Percentiles rank a stretch among this genome's conserved stretches.
Evolutionary conservation across 2,329 filamentous ascomycete species (phyloP).

Genomic region (Trichoderma polysporum): DNA sequence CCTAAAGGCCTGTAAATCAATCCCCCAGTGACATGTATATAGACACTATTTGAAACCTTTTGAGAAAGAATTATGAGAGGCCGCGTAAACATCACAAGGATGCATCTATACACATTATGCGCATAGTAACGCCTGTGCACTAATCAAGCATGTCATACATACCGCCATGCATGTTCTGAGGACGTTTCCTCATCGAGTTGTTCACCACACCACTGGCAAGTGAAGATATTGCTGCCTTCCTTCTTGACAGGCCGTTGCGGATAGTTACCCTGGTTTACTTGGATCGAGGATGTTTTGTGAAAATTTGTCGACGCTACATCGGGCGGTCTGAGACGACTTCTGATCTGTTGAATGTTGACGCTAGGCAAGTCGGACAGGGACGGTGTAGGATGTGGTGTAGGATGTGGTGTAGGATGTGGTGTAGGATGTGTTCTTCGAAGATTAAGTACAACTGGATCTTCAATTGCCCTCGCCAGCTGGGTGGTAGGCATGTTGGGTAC

Average conservation of each 20-base stretch:
- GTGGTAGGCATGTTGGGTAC: not conserved
- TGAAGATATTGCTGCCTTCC: not conserved
- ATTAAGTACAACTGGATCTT: not conserved
- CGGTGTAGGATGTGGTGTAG: no score
- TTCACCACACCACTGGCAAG: conserved; percentile 4
- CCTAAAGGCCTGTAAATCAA: not conserved
- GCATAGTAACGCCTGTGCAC: no score
- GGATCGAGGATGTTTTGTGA: conserved; percentile 11
- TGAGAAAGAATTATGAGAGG: no score
- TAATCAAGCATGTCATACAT: not conserved
- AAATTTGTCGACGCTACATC: not conserved
- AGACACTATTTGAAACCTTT: not conserved
- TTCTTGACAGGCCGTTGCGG: not conserved
- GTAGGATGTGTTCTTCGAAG: no score
- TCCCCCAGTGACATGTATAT: no score
- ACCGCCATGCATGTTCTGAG: not conserved
- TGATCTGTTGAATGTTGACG: conserved; percentile 5
- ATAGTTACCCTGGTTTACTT: conserved; percentile 10
- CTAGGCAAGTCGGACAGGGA: not conserved
- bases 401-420: no score
- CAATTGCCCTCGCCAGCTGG: not conserved
- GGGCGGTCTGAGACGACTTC: not conserved
- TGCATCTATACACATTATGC: not conserved
- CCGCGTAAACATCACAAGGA: no score
- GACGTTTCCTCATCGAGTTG: not conserved